Evolutionary conservation across 2,329 filamentous ascomycete species (phyloP).

Genomic region (Gaeumannomyces tritici): DNA sequence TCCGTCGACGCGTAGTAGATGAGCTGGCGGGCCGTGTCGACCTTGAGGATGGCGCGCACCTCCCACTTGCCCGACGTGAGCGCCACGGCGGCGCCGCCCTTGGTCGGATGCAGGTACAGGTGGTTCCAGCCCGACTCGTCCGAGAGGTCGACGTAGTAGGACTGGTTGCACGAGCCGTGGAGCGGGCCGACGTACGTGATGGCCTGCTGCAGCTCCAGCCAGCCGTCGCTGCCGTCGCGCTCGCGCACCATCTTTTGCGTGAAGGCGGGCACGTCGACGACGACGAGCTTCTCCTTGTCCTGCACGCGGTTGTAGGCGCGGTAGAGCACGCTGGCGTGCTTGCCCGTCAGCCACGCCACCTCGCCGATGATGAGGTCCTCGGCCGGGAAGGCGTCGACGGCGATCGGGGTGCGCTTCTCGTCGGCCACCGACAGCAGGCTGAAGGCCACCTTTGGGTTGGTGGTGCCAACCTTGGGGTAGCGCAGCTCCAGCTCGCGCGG

Average conservation of each 20-base stretch:
- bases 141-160: constrained; percentile 58
- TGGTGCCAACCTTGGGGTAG: constrained; percentile 91
- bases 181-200: constrained; percentile 83
- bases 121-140: constrained; percentile 66
- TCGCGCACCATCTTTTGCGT: constrained; percentile 71
- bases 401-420: constrained; percentile 80
- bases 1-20: constrained; percentile 89
- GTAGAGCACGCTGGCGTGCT: constrained; percentile 51
- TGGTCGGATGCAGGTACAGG: constrained; percentile 86
- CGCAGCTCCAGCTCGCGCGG: constrained; percentile 89
- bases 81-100: constrained; percentile 71
- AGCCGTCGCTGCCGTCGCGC: constrained; percentile 72
- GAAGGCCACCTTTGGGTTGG: constrained; percentile 82
- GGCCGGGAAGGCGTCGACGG: constrained; percentile 85
- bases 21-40: constrained; percentile 75
- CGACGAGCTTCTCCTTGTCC: constrained; percentile 73
- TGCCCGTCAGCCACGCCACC: constrained; percentile 60
- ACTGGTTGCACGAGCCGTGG: constrained; percentile 14
- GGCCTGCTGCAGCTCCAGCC: constrained; percentile 87
- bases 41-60: constrained; percentile 74
- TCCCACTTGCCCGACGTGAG: constrained; percentile 90
- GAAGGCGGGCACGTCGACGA: constrained; percentile 69
- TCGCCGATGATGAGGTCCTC: constrained; percentile 78
- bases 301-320: constrained; percentile 76
- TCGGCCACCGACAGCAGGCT: constrained; percentile 67